Base-by-base conservation (phyloP, 371 early-diverging fungal species). In the Rhizopus sp. region DNA sequence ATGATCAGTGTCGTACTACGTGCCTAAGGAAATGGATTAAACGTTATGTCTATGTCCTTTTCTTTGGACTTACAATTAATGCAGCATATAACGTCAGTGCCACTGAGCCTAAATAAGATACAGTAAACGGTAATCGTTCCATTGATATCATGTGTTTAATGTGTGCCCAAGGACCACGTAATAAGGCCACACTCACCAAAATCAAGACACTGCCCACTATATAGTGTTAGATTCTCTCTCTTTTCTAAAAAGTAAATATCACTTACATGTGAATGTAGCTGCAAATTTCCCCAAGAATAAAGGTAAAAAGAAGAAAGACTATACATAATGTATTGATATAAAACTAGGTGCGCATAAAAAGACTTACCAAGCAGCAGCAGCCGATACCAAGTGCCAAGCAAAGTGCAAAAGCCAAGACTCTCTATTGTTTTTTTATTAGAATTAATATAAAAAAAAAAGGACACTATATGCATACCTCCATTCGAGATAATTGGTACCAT, bases 91-190 rank as follows among this genome's bases (percentile, higher is more conserved):
- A 68, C 2, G 86, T 85, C 57, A 87, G 59, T 2, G 63, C 63
- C 81, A 88, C 81, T 7, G 85, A 80, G 29, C 85, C 85, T 33
- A 85, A 63, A 61, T 88, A 87, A 3, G 78, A 70, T 17, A 62
- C 54, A 4, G 86, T 84, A 64, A 86, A 87, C 2, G 84, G 82
- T 4, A 85, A 45, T 45, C 89, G 69, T 52, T 85, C 85, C 41
- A 62, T 63, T 17, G 84, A 82, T 15, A 85, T 55, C 73, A 86
- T 75, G 53, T 87, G 84, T 48, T 77, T 69, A 29, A 86, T 50
- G 57, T 87, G 87, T 2, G 85, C 65, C 60, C 69, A 70, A 16
- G 87, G 89, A 10, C 89, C 89, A 44, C 81, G 78, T 42, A 88
- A 62, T 62, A 88, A 59, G 8, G 87, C 87, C 40, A 86, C 80